phyloP scores from a whole-genome alignment of 1,139 yeast species.

The Insectozyma bohioensis region DNA sequence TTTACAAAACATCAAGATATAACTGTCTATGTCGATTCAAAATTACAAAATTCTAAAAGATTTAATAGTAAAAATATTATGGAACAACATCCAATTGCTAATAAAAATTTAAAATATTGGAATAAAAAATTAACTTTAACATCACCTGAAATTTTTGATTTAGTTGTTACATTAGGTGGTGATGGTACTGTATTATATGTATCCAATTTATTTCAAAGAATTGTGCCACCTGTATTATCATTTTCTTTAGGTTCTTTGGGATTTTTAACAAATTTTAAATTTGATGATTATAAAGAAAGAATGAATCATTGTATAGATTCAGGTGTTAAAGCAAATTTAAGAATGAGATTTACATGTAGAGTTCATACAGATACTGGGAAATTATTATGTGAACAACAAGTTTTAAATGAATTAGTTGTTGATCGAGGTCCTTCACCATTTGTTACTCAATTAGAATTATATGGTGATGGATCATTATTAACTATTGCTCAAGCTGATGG shows the following conservation, averaged over 20 bases:
- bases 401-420: conserved; percentile 77
- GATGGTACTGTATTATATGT: conserved; percentile 88
- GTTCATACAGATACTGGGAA: conserved; percentile 58
- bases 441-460: conserved; percentile 78
- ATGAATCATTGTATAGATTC: conserved; percentile 57
- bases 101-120: conserved; percentile 62
- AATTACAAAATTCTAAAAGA: conserved; percentile 58
- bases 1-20: conserved; percentile 48
- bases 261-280: conserved; percentile 74
- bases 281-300: conserved; percentile 62
- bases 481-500: conserved; percentile 94
- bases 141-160: conserved; percentile 65
- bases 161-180: conserved; percentile 82
- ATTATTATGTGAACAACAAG: conserved; percentile 71
- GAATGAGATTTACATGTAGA: conserved; percentile 81
- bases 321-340: conserved; percentile 73
- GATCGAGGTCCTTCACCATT: conserved; percentile 90
- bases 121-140: conserved; percentile 53
- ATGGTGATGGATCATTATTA: conserved; percentile 75
- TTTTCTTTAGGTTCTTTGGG: conserved; percentile 83
- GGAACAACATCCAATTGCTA: conserved; percentile 41
- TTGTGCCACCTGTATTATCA: conserved; percentile 86
- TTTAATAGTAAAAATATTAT: conserved; percentile 52
- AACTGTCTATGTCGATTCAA: conserved; percentile 68
- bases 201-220: conserved; percentile 72